Conservation (phyloP, 2,329 filamentous ascomycete genomes). For the Neofusicoccum laricinum region DNA sequence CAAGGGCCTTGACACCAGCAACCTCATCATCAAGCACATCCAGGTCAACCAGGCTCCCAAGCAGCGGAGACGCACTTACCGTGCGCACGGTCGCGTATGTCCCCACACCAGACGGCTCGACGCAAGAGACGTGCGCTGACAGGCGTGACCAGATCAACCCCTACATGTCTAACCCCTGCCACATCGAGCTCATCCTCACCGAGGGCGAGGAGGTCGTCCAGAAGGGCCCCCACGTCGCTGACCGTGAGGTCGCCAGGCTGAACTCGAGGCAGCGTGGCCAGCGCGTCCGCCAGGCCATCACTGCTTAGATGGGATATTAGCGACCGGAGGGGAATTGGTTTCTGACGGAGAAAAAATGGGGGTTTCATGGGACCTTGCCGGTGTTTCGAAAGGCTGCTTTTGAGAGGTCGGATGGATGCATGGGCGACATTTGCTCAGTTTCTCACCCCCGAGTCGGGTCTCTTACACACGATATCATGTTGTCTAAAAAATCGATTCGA, state of each 20-base stretch:
- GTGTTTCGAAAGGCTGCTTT: constrained; percentile 17
- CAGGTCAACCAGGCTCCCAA: constrained; percentile 99
- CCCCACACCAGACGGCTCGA: constrained; percentile 1
- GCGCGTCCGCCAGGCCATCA: constrained; percentile 60
- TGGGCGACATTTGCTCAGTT: constrained; percentile 15
- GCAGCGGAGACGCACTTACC: constrained; percentile 98
- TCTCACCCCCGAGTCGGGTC: constrained; percentile 11
- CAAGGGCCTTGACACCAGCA: constrained; percentile 71
- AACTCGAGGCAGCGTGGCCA: constrained; percentile 88
- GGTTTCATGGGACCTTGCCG: constrained; percentile 14
- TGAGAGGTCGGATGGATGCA: constrained; percentile 17
- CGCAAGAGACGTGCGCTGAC: not conserved
- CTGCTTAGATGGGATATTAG: constrained; percentile 40
- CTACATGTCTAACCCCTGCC: constrained; percentile 99
- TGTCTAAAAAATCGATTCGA: constrained; percentile 17
- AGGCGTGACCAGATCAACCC: constrained; percentile 79
- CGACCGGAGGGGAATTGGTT: not conserved
- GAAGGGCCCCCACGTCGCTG: constrained; percentile 72
- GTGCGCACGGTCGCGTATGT: constrained; percentile 99
- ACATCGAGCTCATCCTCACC: constrained; percentile 99
- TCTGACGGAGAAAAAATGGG: constrained; percentile 14
- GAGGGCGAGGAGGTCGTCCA: constrained; percentile 94
- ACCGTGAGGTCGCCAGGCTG: constrained; percentile 66
- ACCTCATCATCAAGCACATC: constrained; percentile 99
- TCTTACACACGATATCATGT: constrained; percentile 18